Evolutionary conservation across 345 rosid species (phyloP), one percentile per base, ranked within the genome.

Genomic region (Atalantia buxifolia): DNA sequence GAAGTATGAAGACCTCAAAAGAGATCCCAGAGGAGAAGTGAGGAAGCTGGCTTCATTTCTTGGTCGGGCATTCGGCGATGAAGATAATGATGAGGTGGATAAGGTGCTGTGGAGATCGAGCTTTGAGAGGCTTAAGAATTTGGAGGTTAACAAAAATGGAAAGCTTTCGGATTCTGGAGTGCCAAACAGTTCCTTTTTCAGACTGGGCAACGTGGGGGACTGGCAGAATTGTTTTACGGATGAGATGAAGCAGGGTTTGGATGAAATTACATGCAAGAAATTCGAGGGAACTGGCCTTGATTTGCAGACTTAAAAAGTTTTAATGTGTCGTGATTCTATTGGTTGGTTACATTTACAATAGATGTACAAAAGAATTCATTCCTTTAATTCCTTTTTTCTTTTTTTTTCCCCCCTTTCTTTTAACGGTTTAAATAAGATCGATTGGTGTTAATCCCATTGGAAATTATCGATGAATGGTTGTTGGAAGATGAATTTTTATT

Each of bases 41-140:
- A 69, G 74, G 72, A 78, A 45, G 61, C 74, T 87, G 2, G 83
- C 83, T 19, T 33, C 18, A 10, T 88, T 88, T 56, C 72, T 84
- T 1, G 82, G 74, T 14, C 69, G 64, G 57, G 53, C 81, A 0
- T 53, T 79, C n/a, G 72, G 6, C 12, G 45, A 50, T 2, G 88
- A 83, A 9, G 79, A 81, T 4, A 86, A 83, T 13, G 78, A 79
- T 21, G 79, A 84, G 5, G 84, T 80, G 35, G 85, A 88, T 3
- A 57, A 84, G 22, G 65, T 83, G 28, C 7, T 79, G 0, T 33
- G 82, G 83, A 79, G 81, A 69, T 86, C 85, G n/a, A 83, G 83
- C 72, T 45, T 88, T 35, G 87, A 88, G 19, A 82, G 90, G 85
- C 67, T 88, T 0, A 85, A 85, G 70, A 82, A 55, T 77, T 77